Conservation (phyloP, 1,139 yeast genomes). For the Protomyces pachydermus region DNA sequence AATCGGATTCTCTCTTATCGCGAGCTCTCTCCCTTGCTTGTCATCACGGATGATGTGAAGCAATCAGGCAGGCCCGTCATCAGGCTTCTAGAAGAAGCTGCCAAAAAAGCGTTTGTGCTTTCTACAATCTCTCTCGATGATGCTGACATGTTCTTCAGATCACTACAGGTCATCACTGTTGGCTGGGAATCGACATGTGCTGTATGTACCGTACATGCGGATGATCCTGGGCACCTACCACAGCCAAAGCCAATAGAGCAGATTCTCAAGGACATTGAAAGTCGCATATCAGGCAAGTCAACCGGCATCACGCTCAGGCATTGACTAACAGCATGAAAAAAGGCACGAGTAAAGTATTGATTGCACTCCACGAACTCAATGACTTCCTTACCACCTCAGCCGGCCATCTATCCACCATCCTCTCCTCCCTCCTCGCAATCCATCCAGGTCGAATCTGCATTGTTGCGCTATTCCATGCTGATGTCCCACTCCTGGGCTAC, state of each 20-base stretch:
- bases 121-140: background rate
- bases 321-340: background rate
- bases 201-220: constrained; percentile 14
- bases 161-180: constrained; percentile 7
- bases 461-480: constrained; percentile 10
- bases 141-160: background rate
- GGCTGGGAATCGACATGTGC: constrained; percentile 7
- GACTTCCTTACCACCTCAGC: constrained; percentile 20
- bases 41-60: constrained; percentile 10
- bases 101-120: background rate
- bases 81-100: background rate
- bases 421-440: constrained; percentile 10
- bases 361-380: constrained; percentile 12
- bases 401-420: constrained; percentile 15
- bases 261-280: constrained; percentile 3
- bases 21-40: constrained; percentile 16
- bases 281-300: background rate
- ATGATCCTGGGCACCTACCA: background rate
- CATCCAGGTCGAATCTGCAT: constrained; percentile 15
- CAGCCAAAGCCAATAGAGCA: background rate
- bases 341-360: constrained; percentile 1
- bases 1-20: constrained; percentile 10
- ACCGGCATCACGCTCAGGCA: background rate
- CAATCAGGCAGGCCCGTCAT: constrained; percentile 13
- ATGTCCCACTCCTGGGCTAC: constrained; percentile 8